Base-by-base conservation (phyloP, 345 rosid genomes). In the Acer negundo region DNA sequence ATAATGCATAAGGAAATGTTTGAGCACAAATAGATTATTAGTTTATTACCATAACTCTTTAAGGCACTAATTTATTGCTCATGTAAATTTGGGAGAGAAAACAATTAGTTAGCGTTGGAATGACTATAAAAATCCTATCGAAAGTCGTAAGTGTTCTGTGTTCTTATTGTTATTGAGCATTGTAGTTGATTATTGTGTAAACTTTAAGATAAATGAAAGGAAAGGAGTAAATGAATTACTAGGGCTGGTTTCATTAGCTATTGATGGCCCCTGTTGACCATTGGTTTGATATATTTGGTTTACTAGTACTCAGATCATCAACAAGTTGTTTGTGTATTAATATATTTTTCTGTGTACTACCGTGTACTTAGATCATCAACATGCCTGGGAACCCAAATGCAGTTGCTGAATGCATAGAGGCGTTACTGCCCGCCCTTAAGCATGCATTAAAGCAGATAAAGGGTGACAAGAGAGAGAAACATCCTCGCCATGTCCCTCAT, bases 311-410 rank as follows among this genome's bases (percentile, higher is more conserved):
- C 84, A 91, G 98, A 94, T 96, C 47, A 94, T 96, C 85, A 91
- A 94, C 87, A 91, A 91, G 97, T 17, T 58, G 10, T 56, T 6
- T 6, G 10, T 19, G 10, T 19, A 7, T 55, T 38, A 67, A 44
- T 28, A 15, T 38, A 23, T 47, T 6, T 78, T 66, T 26, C 20
- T 28, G 11, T 53, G 63, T 65, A 42, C 20, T 35, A 16, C 23
- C 46, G 20, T 59, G 31, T 78, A 15, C 77, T 31, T 84, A 94
- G 99, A 94, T 96, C 47, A 94, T 96, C 88, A 92, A 94, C 88
- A 91, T 92, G 97, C 97, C 99, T 4, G 98, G 98, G 69, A 96
- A 96, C 85, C 99, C 97, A 38, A 94, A 96, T 74, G 98, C 98
- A 0, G 97, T 88, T 31, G 95, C 90, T 0, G 99, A 96, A 83